Evolutionary conservation across 495 filamentous ascomycete species (phyloP).

Genomic region (Lentithecium fluviatile): DNA sequence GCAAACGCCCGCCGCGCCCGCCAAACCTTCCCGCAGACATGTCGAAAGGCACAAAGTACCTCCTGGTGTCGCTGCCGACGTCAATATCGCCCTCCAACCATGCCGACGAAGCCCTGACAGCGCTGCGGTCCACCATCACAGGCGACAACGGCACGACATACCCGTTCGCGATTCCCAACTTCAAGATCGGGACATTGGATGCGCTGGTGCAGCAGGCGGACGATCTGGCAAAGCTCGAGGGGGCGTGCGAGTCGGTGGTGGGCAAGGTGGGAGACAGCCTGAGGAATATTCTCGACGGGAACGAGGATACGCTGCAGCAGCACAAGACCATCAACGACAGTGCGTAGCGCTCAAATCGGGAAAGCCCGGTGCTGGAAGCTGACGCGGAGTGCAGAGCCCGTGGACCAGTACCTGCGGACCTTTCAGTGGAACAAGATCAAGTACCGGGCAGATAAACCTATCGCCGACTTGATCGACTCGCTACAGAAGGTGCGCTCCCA

Average conservation of each 20-base stretch:
- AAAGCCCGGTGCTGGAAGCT: constrained; percentile 3
- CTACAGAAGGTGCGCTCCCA: constrained; percentile 68
- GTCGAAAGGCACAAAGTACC: constrained; percentile 63
- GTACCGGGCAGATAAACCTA: constrained; percentile 85
- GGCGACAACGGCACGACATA: constrained; percentile 73
- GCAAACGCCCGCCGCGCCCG: constrained; percentile 9
- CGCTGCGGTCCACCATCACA: constrained; percentile 67
- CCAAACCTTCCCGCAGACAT: constrained; percentile 41
- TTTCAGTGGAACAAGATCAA: constrained; percentile 97
- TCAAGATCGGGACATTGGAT: constrained; percentile 97
- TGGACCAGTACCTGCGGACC: constrained; percentile 83
- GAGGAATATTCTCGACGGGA: constrained; percentile 72
- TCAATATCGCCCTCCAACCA: constrained; percentile 70
- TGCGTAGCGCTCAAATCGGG: constrained; percentile 49
- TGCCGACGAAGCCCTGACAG: constrained; percentile 74
- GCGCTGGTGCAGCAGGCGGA: constrained; percentile 96
- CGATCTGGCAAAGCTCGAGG: constrained; percentile 84
- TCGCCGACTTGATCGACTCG: constrained; percentile 79
- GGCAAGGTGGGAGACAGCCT: constrained; percentile 85
- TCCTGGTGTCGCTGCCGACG: constrained; percentile 65
- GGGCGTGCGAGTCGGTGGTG: constrained; percentile 76
- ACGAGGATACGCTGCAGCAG: constrained; percentile 76
- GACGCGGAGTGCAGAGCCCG: constrained; percentile 65
- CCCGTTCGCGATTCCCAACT: constrained; percentile 81
- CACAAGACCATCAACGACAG: constrained; percentile 97